Base-by-base conservation (phyloP, 2,329 filamentous ascomycete species). In the Aspergillus novofumigatus region DNA sequence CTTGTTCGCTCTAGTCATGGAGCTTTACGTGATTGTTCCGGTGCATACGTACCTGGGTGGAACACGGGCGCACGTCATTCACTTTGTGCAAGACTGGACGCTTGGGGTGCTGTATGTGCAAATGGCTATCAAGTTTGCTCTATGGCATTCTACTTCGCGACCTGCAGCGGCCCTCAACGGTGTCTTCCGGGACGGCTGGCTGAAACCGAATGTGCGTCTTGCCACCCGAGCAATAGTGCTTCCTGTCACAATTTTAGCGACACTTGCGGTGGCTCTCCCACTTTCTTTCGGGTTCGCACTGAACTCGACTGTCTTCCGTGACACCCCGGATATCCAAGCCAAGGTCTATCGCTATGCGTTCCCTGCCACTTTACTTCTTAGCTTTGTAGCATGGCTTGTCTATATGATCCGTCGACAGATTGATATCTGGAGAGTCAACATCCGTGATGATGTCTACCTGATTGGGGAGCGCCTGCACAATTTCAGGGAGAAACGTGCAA, bases 401-500 rank as follows among this genome's bases (percentile, higher is more conserved):
- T 70, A 72, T 56, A 52, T 76, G 35, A 60, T 75, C 32, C 62
- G 69, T 6, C 75, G 82, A 49, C 82, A 91, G 53, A 82, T 94
- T 52, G 83, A 84, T 49, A 78, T 85, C 21, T 97, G 93, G 92
- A 86, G 90, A 66, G 81, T 86, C 56, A 85, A 88, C 57, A 91
- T 99, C 49, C 82, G 91, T 42, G 95, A 99, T 72, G 95, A 99
- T 75, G 92, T 96, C 0, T 99, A 99, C 72, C 79, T 99, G 48
- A 94, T 97, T 69, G 94, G 94, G 2, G 93, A 99, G 77, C 80
- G 92, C 58, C 76, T 99, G 68, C 95, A 99, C 77, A 99, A 99
- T 73, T 96, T 97, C 75, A 90, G 91, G 2, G 87, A 89, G 69
- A 75, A 74, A 56, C 69, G 71, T 53, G 70, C 72, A 23, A 69